A percentile compares a stretch with the other conserved stretches of the same genome.
Evolutionary conservation across 1,139 yeast species (phyloP).

Genomic region (Kodamaea plutei): DNA sequence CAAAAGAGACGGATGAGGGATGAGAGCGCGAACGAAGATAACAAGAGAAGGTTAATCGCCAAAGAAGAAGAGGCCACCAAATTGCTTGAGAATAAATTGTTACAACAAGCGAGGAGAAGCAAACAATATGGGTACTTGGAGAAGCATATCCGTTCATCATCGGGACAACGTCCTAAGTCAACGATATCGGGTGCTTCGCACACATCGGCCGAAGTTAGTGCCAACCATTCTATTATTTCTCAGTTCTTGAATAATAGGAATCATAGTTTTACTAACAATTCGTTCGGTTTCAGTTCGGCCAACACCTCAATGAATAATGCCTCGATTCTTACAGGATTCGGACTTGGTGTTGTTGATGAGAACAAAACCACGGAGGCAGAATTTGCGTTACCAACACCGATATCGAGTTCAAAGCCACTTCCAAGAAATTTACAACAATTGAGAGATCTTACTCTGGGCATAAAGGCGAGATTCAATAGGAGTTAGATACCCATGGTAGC

Average conservation of each 20-base stretch:
- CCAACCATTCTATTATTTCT: constrained; percentile 10
- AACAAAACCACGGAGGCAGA: constrained; percentile 31
- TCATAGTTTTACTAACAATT: constrained; percentile 8
- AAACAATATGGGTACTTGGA: constrained; percentile 33
- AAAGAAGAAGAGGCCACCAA: constrained; percentile 9
- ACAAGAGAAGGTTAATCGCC: constrained; percentile 1
- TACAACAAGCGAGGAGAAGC: constrained; percentile 29
- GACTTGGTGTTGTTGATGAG: constrained; percentile 37
- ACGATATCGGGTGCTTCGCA: not conserved
- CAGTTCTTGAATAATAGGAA: constrained; percentile 11
- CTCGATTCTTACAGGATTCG: constrained; percentile 34
- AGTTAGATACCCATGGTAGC: no score
- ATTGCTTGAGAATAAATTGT: constrained; percentile 21
- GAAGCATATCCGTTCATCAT: constrained; percentile 21
- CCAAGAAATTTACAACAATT: constrained; percentile 31
- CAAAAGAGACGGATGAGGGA: constrained; percentile 5
- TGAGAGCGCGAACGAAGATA: not conserved
- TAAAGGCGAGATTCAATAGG: constrained; percentile 28
- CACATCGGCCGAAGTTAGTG: not conserved
- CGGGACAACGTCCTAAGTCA: not conserved
- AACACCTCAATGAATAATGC: constrained; percentile 23
- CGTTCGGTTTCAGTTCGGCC: constrained; percentile 18
- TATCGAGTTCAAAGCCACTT: constrained; percentile 10
- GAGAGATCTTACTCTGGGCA: constrained; percentile 34
- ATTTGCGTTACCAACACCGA: no score